Base-by-base conservation (phyloP, 768 basidiomycete genomes). In the Pleurotus djamor region DNA sequence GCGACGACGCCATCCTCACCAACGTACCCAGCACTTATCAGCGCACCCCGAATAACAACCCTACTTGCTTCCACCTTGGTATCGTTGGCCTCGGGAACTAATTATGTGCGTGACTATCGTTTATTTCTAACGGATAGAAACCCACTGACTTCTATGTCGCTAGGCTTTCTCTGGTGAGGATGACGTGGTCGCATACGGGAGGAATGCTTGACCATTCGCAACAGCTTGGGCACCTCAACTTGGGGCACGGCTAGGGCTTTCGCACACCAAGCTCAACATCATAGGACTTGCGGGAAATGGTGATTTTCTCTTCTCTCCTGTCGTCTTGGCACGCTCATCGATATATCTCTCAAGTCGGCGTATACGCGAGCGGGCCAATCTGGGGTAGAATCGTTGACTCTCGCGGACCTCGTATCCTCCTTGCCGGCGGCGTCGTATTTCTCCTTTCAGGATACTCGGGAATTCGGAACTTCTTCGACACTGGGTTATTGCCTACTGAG, bases 201-300 rank as follows among this genome's bases (percentile, higher is more conserved):
- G 32, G 28, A 28, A 3, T 28, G 21, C 21, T 49, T 49, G 16
- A 33, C 48, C 1, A 4, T 12, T 32, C 49, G 13, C 51, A 45
- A 28, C 57, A 87, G 94, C 92, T 16, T 97, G 95, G 69, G 85
- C 90, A 1, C 94, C 94, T 0, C 94, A 96, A 69, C 81, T 96
- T 4, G 91, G 90, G 1, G 74, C 85, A n/a, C 83, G 85, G 43
- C 81, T 96, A 14, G 76, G 80, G 48, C 83, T 96, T 52, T 82
- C 83, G 3, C 90, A 95, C 57, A 96, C 94, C 0, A 84, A 90
- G 59, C 76, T 93, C 37, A 96, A 96, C 64, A 70, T 94, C 37
- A 82, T 96, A 14, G 93, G 85, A 13, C 75, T 90, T n/a, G 88
- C 87, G 1, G 89, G 85, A n/a, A 92, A 89, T 65, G 68, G 90